phyloP scores from a whole-genome alignment of 1,284 basidiomycete genomes.

The Termitomyces sp. region DNA sequence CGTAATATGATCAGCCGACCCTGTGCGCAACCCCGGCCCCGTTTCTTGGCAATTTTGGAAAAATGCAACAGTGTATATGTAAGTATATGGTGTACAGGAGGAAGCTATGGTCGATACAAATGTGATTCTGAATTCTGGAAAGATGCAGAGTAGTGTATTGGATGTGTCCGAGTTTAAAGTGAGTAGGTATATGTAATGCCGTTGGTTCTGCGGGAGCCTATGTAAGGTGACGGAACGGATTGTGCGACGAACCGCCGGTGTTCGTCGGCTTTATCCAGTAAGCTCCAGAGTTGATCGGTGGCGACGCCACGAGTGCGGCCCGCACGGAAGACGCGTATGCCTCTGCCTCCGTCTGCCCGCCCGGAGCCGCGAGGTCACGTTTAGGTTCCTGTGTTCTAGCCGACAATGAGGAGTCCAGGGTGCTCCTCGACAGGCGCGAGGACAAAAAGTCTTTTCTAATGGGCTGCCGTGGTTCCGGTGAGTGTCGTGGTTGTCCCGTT shows the following conservation, averaged over 20 bases:
- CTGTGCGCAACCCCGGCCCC: conserved; percentile 4
- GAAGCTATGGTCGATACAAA: not conserved
- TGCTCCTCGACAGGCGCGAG: conserved; percentile 32
- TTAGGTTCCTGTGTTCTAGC: conserved; percentile 23
- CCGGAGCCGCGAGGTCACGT: conserved; percentile 13
- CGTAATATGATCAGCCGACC: conserved; percentile 15
- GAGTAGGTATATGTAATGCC: not conserved
- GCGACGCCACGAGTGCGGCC: conserved; percentile 25
- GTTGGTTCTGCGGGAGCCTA: not conserved
- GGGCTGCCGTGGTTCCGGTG: conserved; percentile 65
- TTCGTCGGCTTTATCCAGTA: conserved; percentile 29
- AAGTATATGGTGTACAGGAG: conserved; percentile 5
- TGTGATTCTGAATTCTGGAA: not conserved
- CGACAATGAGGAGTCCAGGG: conserved; percentile 30
- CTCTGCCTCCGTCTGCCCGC: conserved; percentile 51
- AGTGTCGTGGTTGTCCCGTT: conserved; percentile 54
- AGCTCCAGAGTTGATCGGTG: conserved; percentile 22
- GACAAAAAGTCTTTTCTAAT: conserved; percentile 35
- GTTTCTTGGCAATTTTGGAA: conserved; percentile 3
- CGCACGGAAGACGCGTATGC: conserved; percentile 48
- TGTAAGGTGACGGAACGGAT: conserved; percentile 41
- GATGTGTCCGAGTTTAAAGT: not conserved
- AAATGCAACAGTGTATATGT: not conserved
- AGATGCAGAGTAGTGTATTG: not conserved
- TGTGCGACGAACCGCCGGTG: conserved; percentile 37